Base-by-base conservation (phyloP, 1,284 basidiomycete genomes). In the Ceratobasidium theobromae region DNA sequence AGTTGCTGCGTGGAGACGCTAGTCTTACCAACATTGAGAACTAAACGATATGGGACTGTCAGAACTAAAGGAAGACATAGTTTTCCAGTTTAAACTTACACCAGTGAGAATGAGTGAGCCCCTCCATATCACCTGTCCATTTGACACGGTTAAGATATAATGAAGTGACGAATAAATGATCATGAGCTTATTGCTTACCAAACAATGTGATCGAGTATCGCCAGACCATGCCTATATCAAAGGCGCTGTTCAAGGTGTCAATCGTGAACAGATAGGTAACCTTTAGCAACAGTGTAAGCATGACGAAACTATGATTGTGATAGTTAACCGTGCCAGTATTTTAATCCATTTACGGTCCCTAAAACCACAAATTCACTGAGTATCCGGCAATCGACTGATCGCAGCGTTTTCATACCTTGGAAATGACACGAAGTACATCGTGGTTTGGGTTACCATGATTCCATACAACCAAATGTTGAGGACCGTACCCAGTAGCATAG, bases 161-260 rank as follows among this genome's bases (percentile, higher is more conserved):
- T 11, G 18, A 5, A n/a, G 43, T 11, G 12, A 5, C 6, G 43
- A 5, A 11, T 6, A 35, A 5, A 28, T n/a, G 18, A 32, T 45
- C 8, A 21, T 45, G 3, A 27, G 16, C 23, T 43, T 5, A 14
- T 23, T 3, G 51, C 60, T 8, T 28, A 64, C 60, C 60, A 18
- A 64, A 64, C 33, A 64, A 25, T 16, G 23, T 32, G 18, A 64
- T 64, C n/a, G 49, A 52, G 25, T 64, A 64, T 16, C 60, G 60
- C n/a, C 38, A 64, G 2, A 53, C 38, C 6, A 64, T 52, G 8
- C 60, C 60, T 1, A 64, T 25, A 23, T 45, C 49, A 23, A 64
- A 64, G 9, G 51, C 21, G 28, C 43, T 30, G 28, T 33, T 64
- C 9, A 64, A 40, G 2, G 60, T 64, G 1, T 64, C 60, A 8